These are phyloP conservation scores for Epithemia pelagica DNA, from an alignment of 108 stramenopile genomes.

Conservation along the genomic window DNA sequence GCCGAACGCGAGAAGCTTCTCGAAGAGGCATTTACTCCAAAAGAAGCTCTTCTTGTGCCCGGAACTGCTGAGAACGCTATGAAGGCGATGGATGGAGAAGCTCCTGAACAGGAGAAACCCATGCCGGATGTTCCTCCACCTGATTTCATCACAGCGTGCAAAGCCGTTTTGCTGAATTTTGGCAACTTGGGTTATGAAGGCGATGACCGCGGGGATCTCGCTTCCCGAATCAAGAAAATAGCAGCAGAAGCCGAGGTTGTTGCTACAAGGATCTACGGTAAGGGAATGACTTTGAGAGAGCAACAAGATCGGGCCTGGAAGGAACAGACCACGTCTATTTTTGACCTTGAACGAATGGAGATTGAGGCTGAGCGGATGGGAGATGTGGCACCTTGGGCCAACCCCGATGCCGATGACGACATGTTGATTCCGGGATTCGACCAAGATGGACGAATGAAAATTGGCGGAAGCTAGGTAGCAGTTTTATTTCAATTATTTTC, in stretches of 20 bases:
- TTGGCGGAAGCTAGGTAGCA: slow-evolving; percentile 62
- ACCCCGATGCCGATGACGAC: slow-evolving; percentile 52
- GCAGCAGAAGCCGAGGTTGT: slow-evolving; percentile 84
- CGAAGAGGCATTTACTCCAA: slow-evolving; percentile 83
- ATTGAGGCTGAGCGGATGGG: slow-evolving; percentile 75
- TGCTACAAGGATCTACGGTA: slow-evolving; percentile 82
- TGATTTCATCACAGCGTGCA: slow-evolving; percentile 85
- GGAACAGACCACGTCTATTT: slow-evolving; percentile 83
- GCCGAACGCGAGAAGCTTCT: slow-evolving; percentile 58
- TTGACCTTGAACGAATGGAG: slow-evolving; percentile 83
- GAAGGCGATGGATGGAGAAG: slow-evolving; percentile 77
- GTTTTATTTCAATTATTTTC: slow-evolving; percentile 1
- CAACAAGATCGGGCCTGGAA: slow-evolving; percentile 85
- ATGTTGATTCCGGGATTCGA: slow-evolving; percentile 79
- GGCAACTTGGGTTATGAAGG: slow-evolving; percentile 64
- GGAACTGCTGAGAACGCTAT: slow-evolving; percentile 80
- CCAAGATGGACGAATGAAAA: slow-evolving; percentile 67
- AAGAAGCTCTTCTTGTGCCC: slow-evolving; percentile 60
- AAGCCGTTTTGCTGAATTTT: slow-evolving; percentile 83
- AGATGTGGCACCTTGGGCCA: slow-evolving; percentile 80
- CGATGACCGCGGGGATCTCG: slow-evolving; percentile 75
- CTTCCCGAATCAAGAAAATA: slow-evolving; percentile 65
- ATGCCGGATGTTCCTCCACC: slow-evolving; percentile 86
- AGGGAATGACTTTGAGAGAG: slow-evolving; percentile 77
- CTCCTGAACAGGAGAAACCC: slow-evolving; percentile 71